Conservation (phyloP, 1,284 basidiomycete genomes). For the Ganoderma lucidum region DNA sequence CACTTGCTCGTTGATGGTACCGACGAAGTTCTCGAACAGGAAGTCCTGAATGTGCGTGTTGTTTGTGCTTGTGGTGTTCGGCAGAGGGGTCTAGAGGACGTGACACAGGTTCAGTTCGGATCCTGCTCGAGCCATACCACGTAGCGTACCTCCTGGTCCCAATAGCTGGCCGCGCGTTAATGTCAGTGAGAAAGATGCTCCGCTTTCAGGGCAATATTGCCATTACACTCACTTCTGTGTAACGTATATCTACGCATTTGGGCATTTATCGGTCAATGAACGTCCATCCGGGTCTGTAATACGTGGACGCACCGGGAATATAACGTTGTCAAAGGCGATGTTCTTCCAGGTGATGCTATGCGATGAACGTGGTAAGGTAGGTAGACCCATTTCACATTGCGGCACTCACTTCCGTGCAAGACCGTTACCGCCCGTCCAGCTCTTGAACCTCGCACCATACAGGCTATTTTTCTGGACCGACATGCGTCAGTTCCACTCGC, state of each 20-base stretch:
- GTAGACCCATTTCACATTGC: slow-evolving; percentile 1
- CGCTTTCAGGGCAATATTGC: background rate
- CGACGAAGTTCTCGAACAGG: slow-evolving; percentile 60
- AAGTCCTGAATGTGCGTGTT: slow-evolving; percentile 66
- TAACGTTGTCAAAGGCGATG: slow-evolving; percentile 59
- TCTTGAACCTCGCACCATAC: slow-evolving; percentile 73
- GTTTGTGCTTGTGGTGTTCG: slow-evolving; percentile 52
- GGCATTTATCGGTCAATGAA: too few species aligned
- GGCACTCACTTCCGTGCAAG: slow-evolving; percentile 58
- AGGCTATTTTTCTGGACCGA: slow-evolving; percentile 54
- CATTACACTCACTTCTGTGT: slow-evolving; percentile 61
- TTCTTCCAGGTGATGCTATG: slow-evolving; percentile 65
- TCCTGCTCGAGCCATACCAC: background rate
- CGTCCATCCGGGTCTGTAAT: background rate
- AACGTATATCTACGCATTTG: slow-evolving; percentile 55
- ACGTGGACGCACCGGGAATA: slow-evolving; percentile 55
- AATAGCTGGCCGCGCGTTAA: slow-evolving; percentile 51
- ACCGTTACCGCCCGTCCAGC: slow-evolving; percentile 71
- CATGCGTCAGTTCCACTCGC: background rate
- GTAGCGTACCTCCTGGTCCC: slow-evolving; percentile 59
- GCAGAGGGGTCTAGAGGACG: slow-evolving; percentile 41
- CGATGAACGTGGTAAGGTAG: background rate
- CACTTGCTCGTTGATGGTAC: slow-evolving; percentile 60
- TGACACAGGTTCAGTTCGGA: background rate
- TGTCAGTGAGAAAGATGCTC: background rate